Base-by-base conservation (phyloP, 2,329 filamentous ascomycete species). In the Penicillium sp. region DNA sequence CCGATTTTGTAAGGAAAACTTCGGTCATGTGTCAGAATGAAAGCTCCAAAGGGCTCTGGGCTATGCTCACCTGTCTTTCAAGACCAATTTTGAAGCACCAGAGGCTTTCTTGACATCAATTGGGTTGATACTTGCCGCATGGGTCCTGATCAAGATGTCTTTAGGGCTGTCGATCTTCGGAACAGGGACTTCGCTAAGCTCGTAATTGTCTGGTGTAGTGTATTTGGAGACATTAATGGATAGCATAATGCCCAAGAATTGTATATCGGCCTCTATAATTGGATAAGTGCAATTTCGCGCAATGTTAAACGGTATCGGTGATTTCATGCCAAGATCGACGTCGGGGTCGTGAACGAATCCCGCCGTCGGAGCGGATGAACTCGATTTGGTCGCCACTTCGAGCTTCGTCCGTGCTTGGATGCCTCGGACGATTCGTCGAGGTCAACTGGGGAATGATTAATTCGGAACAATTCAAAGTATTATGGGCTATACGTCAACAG, bases 111-210 rank as follows among this genome's bases (percentile, higher is more conserved):
- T 73, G 3, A 77, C 70, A 61, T 78, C 76, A 7, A 77, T 63
- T 1, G 76, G 75, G 56, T 79, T 79, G 39, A 78, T 64, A 42
- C 68, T 70, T 2, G 73, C 74, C 7, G 76, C 75, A 47, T 75
- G 65, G 6, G 78, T 73, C 39, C 57, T 54, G 42, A 66, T 64
- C 4, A 64, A 31, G 12, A 66, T 49, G 36, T 65, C 63, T 21
- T 39, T 52, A 5, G 59, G 51, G 34, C 51, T 24, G 15, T 57
- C 51, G 29, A 65, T 51, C 13, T 38, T 42, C 13, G 58, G 56
- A 3, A 45, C 46, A 2, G 59, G 50, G 13, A 62, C 49, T 49
- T 54, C 34, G 21, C 52, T 41, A 13, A 65, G 46, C 42, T 65
- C 53, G 34, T 63, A 64, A 12, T 55, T 47, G 23, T 57, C 51